These are phyloP conservation scores for Capsicum baccatum DNA, from an alignment of 257 asterid genomes.

Conservation along the genomic window DNA sequence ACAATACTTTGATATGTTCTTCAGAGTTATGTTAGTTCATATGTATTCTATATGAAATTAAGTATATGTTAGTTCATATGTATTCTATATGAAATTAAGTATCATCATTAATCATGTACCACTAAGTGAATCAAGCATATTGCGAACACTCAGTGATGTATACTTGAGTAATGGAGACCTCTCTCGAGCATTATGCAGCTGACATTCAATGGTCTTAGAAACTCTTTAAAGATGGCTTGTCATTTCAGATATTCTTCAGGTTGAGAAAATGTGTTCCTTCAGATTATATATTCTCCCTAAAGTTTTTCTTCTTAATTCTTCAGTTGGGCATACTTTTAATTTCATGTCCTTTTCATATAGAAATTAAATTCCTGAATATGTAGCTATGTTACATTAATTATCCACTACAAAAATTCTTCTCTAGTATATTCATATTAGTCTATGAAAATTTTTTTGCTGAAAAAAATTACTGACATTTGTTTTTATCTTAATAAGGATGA, in stretches of 20 bases:
- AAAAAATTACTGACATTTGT: background rate
- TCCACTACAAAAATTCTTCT: background rate
- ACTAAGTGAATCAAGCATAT: background rate
- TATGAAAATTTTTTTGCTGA: background rate
- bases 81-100: background rate
- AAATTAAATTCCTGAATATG: background rate
- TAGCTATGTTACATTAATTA: background rate
- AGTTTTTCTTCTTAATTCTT: slow-evolving; percentile 11
- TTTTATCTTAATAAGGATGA: slow-evolving; percentile 59
- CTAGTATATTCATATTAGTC: background rate
- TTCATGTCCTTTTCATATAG: background rate
- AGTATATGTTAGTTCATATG: too few species aligned
- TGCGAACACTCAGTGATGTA: background rate
- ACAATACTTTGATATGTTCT: background rate
- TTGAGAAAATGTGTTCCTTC: background rate
- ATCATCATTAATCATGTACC: slow-evolving; percentile 4
- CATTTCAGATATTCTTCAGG: background rate
- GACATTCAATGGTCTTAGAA: background rate
- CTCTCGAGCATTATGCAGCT: slow-evolving; percentile 5
- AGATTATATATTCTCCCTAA: background rate
- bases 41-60: background rate
- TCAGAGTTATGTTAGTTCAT: background rate
- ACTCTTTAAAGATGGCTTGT: background rate
- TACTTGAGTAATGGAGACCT: background rate
- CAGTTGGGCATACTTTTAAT: background rate